Base-by-base conservation (phyloP, 1,139 yeast species). In the Debaryomyces sp. region DNA sequence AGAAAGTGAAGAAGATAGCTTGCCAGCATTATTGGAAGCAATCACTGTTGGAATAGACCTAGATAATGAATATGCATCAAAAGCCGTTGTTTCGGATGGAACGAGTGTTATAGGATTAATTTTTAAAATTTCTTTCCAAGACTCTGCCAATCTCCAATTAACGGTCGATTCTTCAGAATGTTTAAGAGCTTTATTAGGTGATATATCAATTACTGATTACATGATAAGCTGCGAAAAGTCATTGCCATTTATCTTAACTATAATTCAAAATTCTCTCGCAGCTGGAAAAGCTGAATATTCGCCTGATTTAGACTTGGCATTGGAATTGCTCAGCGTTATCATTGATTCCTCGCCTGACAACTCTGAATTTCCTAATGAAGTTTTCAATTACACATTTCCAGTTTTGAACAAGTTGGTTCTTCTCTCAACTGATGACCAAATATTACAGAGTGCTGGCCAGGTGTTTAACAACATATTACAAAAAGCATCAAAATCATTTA, bases 1-100 rank as follows among this genome's bases (percentile, higher is more conserved):
- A 1, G 87, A 82, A 1, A 81, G 96, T 1, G 89, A 84, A 44
- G 97, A 89, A 43, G 98, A 92, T 58, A 81, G 96, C 0, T 84
- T 89, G 26, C 82, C 94, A 0, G 76, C 87, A 42, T 67, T 91
- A 44, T 77, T 89, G n/a, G 97, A 91, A 61, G 81, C 87, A 0
- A 67, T 88, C 26, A 75, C 84, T 1, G 74, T 77, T 9, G 80
- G 85, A 2, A 73, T 87, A 50, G 69, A 78, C 49, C 69, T 80
- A 8, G 67, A 70, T 48, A 71, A 76, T 5, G 50, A 63, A 1
- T 64, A 70, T 35, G 74, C 81, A 0, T 59, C 71, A 1, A 55
- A 57, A 15, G 67, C 76, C 1, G 41, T 43, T 6, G 43, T 67
- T 4, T 53, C 37, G 3, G 51, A 53, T 5, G 61, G 59, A 1